These are phyloP conservation scores for Erysimum cheiri DNA, from an alignment of 441 rosid species.

Conservation along the genomic window DNA sequence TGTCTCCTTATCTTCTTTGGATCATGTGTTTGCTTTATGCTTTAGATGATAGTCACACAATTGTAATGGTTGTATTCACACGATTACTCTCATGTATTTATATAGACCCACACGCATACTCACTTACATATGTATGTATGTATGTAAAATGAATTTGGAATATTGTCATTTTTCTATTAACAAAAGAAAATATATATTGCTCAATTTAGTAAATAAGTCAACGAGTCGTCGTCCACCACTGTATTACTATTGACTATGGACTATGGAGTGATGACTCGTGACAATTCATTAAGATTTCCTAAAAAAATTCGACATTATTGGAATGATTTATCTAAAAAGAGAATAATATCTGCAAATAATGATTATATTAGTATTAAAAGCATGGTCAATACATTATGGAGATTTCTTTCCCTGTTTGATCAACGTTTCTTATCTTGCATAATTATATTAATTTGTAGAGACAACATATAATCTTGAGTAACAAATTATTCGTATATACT, in stretches of 20 bases:
- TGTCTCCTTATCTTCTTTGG: conserved; percentile 11
- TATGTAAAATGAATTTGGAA: conserved; percentile 5
- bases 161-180: not conserved
- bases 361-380: not conserved
- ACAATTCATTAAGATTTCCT: not conserved
- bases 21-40: conserved; percentile 39
- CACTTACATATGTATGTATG: conserved; percentile 22
- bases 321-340: conserved; percentile 10
- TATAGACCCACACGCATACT: conserved; percentile 49
- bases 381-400: not conserved
- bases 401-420: conserved; percentile 3
- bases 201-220: conserved; percentile 21
- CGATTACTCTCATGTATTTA: conserved; percentile 39
- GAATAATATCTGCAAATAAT: conserved; percentile 16
- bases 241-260: not conserved
- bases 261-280: not conserved
- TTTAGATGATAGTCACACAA: conserved; percentile 45
- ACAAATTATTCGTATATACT: not conserved
- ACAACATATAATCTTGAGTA: too few species aligned
- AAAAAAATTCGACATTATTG: not conserved
- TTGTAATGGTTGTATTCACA: conserved; percentile 45
- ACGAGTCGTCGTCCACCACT: not conserved
- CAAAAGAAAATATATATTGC: not conserved
- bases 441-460: not conserved
- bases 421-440: not conserved